Conservation (phyloP, 2,329 filamentous ascomycete genomes). For the Colletotrichum sp. region DNA sequence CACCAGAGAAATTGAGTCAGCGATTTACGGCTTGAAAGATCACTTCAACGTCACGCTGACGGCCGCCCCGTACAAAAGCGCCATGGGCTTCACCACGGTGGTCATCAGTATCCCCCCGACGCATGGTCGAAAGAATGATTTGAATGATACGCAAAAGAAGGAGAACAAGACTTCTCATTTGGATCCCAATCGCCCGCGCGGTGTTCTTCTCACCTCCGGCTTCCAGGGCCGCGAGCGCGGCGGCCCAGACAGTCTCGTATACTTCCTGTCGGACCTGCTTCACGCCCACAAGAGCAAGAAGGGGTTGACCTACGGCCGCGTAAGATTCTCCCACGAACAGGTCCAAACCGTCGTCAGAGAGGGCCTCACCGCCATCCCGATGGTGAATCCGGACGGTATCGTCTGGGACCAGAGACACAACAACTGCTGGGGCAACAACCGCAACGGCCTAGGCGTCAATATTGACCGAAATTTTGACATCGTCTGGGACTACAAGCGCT, state of each 20-base stretch:
- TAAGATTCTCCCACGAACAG: slow-evolving; percentile 54
- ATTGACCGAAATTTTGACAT: slow-evolving; percentile 64
- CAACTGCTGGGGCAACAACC: slow-evolving; percentile 61
- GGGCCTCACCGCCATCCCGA: slow-evolving; percentile 55
- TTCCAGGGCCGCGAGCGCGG: slow-evolving; percentile 65
- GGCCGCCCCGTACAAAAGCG: slow-evolving; percentile 45
- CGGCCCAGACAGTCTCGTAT: slow-evolving; percentile 59
- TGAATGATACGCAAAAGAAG: not conserved
- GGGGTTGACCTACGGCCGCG: slow-evolving; percentile 56
- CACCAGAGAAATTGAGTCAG: slow-evolving; percentile 47
- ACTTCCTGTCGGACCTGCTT: slow-evolving; percentile 63
- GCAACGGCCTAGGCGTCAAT: slow-evolving; percentile 55
- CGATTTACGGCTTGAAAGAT: slow-evolving; percentile 44
- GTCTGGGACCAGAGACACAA: slow-evolving; percentile 54
- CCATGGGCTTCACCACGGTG: slow-evolving; percentile 41
- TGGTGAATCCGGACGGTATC: slow-evolving; percentile 59
- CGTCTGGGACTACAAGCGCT: slow-evolving; percentile 55
- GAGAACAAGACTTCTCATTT: not conserved
- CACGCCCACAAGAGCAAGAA: slow-evolving; percentile 52
- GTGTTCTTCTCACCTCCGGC: slow-evolving; percentile 52
- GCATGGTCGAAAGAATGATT: not conserved
- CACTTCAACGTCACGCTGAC: slow-evolving; percentile 43
- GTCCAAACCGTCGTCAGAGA: slow-evolving; percentile 54
- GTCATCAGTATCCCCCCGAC: slow-evolving; percentile 43
- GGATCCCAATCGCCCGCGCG: not conserved